Evolutionary conservation across 768 basidiomycete genomes (phyloP), one percentile per base, ranked within the genome.

Genomic region (Dentipellis sp.): DNA sequence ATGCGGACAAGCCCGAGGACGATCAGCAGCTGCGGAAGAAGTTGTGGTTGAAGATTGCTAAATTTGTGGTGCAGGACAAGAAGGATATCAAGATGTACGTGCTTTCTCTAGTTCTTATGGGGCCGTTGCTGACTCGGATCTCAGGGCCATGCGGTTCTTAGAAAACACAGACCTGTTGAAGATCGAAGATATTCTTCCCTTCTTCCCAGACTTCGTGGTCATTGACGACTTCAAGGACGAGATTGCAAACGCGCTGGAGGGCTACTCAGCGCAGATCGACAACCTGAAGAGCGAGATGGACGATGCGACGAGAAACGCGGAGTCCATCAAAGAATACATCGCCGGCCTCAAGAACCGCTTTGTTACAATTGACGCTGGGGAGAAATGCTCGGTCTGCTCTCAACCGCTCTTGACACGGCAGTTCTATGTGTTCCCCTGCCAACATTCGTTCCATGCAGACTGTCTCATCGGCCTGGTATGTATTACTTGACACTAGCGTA

Each of bases 181-280:
- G 72, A 95, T 99, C 61, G 97, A 99, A 67, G 97, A 99, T 66
- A 97, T 99, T 59, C 74, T 99, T 16, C 97, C 97, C 5, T 99
- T 98, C 84, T 98, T 99, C 83, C 95, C 97, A 2, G 95, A 98
- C 72, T 99, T 99, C 67, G 93, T 95, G 11, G 91, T 97, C 57
- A 97, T 99, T 62, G 97, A 98, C 67, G 97, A 98, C 67, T 98
- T 99, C 80, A 99, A 99, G 69, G 91, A 95, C 63, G 95, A 98
- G 71, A 98, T 98, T 61, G 95, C 94, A 51, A 86, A 86, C 58
- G 97, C 97, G 0, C 73, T 99, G 61, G 95, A 99, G 67, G 89
- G 89, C 1, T 98, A 97, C 67, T 91, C 91, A 42, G 79, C 85
- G 16, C 90, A 93, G 63, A 98, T 98, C 48, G 93, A 94, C 53